Evolutionary conservation across 306 rosid genomes (phyloP).

Genomic region (Geum urbanum): DNA sequence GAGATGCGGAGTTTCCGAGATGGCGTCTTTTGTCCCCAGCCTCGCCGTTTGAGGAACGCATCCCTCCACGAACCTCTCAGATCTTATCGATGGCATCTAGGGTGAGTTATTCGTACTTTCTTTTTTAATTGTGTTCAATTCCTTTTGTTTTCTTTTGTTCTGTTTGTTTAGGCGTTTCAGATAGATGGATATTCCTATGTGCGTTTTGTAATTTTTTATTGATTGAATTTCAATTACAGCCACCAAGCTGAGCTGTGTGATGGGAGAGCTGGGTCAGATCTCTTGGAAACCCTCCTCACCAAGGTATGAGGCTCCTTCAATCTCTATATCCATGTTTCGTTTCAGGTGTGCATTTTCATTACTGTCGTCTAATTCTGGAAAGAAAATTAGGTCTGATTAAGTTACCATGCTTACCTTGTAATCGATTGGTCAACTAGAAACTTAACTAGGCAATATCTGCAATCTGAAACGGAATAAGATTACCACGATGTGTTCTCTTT

Average conservation of each 20-base stretch:
- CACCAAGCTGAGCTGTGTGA: slow-evolving; percentile 62
- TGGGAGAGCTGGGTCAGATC: slow-evolving; percentile 49
- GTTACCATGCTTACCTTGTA: neutral
- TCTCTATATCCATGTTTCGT: neutral
- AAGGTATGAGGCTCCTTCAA: slow-evolving; percentile 38
- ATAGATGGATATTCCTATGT: neutral
- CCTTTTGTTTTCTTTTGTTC: neutral
- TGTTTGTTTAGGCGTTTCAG: neutral
- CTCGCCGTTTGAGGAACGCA: slow-evolving; percentile 69
- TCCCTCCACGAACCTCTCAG: slow-evolving; percentile 46
- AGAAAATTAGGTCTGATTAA: neutral
- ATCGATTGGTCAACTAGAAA: neutral
- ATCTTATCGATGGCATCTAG: slow-evolving; percentile 58
- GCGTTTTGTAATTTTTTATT: neutral
- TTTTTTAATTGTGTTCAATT: neutral
- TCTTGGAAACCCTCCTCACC: slow-evolving; percentile 63
- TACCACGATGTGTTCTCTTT: too few relatives aligned
- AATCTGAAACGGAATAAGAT: neutral
- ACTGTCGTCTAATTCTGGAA: neutral
- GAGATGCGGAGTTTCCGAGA: slow-evolving; percentile 49
- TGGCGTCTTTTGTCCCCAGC: slow-evolving; percentile 73
- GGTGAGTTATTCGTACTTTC: slow-evolving; percentile 28
- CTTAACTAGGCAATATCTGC: neutral
- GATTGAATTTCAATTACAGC: slow-evolving; percentile 42
- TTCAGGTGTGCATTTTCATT: neutral